Percentiles rank a stretch among this genome's conserved stretches.
These are phyloP conservation scores for Arthroderma sp. DNA, from an alignment of 2,329 filamentous ascomycete genomes.

Conservation along the genomic window DNA sequence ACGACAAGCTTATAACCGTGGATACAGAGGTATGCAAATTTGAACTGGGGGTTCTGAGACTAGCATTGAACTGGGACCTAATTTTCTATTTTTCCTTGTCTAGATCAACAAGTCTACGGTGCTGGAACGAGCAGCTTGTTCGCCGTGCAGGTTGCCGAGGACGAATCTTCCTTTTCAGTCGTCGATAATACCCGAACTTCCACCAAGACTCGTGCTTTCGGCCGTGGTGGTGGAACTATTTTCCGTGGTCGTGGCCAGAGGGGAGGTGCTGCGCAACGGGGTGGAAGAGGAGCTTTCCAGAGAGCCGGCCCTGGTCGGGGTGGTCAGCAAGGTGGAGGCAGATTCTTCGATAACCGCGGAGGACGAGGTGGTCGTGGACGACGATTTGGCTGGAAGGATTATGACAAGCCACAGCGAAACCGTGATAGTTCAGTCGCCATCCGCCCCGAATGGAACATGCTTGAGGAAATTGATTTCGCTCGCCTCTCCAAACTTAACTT, in stretches of 20 bases:
- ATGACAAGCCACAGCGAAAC: conserved; percentile 93
- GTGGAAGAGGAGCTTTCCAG: conserved; percentile 59
- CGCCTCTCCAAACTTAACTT: conserved; percentile 90
- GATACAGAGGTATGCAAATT: conserved; percentile 62
- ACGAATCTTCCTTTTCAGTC: conserved; percentile 94
- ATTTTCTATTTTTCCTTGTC: conserved; percentile 10
- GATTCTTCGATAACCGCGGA: conserved; percentile 56
- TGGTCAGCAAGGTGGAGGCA: conserved; percentile 49
- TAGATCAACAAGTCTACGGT: conserved; percentile 95
- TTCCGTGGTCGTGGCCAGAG: conserved; percentile 68
- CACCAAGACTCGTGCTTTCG: conserved; percentile 67
- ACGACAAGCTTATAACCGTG: conserved; percentile 79
- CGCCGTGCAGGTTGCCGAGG: conserved; percentile 80
- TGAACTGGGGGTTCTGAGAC: conserved; percentile 7
- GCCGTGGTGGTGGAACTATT: conserved; percentile 75
- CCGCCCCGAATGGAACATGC: conserved; percentile 85
- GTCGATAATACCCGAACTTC: conserved; percentile 89
- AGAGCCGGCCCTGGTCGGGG: conserved; percentile 54
- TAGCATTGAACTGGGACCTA: conserved; percentile 5
- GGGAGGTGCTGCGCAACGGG: conserved; percentile 56
- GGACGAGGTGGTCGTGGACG: conserved; percentile 55
- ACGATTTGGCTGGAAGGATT: conserved; percentile 96
- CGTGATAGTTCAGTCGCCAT: conserved; percentile 93
- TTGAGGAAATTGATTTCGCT: conserved; percentile 98
- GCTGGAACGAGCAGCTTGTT: conserved; percentile 77